Conservation (phyloP, 2,329 filamentous ascomycete genomes). For the Metarhizium humberi region DNA sequence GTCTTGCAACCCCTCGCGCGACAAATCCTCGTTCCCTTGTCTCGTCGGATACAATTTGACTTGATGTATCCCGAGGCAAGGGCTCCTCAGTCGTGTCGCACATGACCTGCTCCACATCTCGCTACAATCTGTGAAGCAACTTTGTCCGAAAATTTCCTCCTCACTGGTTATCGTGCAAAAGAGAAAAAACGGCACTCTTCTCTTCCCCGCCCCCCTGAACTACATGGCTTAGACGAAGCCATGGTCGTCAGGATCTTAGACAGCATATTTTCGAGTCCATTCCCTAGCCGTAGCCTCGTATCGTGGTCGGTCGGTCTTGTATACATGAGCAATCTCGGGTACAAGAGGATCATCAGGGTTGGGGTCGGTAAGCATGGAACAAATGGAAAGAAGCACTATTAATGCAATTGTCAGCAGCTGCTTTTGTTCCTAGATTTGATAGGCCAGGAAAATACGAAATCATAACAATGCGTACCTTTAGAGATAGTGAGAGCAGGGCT, state of each 20-base stretch:
- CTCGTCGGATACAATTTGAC: conserved; percentile 13
- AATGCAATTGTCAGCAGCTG: conserved; percentile 3
- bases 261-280: conserved; percentile 99
- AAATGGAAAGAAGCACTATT: conserved; percentile 91
- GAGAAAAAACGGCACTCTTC: conserved; percentile 5
- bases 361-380: conserved; percentile 98
- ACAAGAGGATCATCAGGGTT: conserved; percentile 98
- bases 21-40: conserved; percentile 16
- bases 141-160: neutral
- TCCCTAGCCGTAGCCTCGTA: conserved; percentile 96
- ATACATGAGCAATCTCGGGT: conserved; percentile 97
- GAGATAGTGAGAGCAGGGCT: conserved; percentile 96
- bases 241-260: conserved; percentile 42
- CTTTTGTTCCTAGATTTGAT: neutral
- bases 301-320: conserved; percentile 94
- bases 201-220: neutral
- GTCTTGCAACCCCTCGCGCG: conserved; percentile 19
- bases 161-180: conserved; percentile 4
- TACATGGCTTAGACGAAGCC: neutral
- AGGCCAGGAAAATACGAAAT: neutral
- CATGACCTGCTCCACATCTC: conserved; percentile 2
- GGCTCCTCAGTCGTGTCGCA: neutral
- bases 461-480: conserved; percentile 60
- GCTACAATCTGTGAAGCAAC: conserved; percentile 1
- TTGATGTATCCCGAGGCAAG: conserved; percentile 8